Percentiles rank a stretch among this genome's conserved stretches.
phyloP scores from a whole-genome alignment of 805 yeast species.

The Hanseniaspora taiwanica region DNA sequence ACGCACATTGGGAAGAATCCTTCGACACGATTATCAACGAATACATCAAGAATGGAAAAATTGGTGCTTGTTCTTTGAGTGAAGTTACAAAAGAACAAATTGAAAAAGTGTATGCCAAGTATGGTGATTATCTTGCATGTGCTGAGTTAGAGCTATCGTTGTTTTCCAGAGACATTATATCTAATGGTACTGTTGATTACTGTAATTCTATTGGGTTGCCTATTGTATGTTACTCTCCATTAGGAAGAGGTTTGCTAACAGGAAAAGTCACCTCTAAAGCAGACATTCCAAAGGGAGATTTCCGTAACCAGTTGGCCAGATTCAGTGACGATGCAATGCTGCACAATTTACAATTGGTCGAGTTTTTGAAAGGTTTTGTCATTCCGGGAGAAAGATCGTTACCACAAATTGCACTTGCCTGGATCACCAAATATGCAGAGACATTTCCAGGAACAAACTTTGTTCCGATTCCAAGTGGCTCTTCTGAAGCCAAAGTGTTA shows the following conservation, averaged over 20 bases:
- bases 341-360: slow-evolving; percentile 38
- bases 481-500: slow-evolving; percentile 42
- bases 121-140: slow-evolving; percentile 39
- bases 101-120: slow-evolving; percentile 33
- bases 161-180: slow-evolving; percentile 45
- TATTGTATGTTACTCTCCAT: slow-evolving; percentile 70
- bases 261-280: slow-evolving; percentile 36
- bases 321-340: slow-evolving; percentile 44
- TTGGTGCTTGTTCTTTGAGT: slow-evolving; percentile 61
- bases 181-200: slow-evolving; percentile 49
- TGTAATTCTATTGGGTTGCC: slow-evolving; percentile 49
- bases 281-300: slow-evolving; percentile 44
- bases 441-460: slow-evolving; percentile 34
- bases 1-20: slow-evolving; percentile 44
- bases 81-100: slow-evolving; percentile 59
- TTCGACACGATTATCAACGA: slow-evolving; percentile 42
- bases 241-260: slow-evolving; percentile 66
- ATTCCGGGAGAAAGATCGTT: slow-evolving; percentile 34
- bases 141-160: slow-evolving; percentile 75
- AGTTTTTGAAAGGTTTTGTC: slow-evolving; percentile 27
- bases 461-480: slow-evolving; percentile 73
- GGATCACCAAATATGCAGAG: slow-evolving; percentile 35
- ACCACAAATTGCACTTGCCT: slow-evolving; percentile 62
- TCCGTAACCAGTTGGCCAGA: slow-evolving; percentile 38
- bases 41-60: slow-evolving; percentile 42